Conservation (phyloP, 106 monocot genomes). For the Hemerocallis citrina region DNA sequence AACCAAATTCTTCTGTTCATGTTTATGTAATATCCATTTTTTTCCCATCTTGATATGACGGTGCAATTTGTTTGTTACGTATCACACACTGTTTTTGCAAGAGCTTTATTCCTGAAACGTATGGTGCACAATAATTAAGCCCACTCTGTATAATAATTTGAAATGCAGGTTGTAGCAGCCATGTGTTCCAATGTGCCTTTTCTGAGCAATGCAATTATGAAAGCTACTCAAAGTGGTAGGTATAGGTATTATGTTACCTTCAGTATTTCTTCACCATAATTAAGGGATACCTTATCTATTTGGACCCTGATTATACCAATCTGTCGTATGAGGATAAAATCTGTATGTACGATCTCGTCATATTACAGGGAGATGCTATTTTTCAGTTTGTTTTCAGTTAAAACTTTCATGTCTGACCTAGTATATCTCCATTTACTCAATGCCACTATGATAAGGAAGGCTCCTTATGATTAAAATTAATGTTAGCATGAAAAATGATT, state of each 20-base stretch:
- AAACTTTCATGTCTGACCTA: no score
- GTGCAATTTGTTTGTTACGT: not conserved
- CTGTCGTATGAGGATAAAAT: no score
- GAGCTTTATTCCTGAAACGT: not conserved
- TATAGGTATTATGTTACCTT: slow-evolving; percentile 1
- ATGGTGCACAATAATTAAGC: not conserved
- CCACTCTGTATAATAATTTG: not conserved
- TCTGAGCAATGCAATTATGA: slow-evolving; percentile 85
- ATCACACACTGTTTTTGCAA: not conserved
- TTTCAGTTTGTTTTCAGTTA: no score
- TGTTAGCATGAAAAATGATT: no score
- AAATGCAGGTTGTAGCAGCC: slow-evolving; percentile 64
- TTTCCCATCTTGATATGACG: not conserved
- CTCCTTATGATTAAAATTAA: no score
- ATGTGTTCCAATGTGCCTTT: slow-evolving; percentile 85
- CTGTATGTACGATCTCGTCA: no score
- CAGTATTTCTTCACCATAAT: not conserved
- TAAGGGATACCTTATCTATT: not conserved
- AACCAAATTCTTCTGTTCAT: not conserved
- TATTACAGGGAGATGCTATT: no score
- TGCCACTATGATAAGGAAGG: no score
- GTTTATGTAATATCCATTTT: not conserved
- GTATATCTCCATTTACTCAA: no score
- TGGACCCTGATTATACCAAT: not conserved
- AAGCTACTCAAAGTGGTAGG: slow-evolving; percentile 82